Base-by-base conservation (phyloP, 257 asterid species). In the Sherardia arvensis region DNA sequence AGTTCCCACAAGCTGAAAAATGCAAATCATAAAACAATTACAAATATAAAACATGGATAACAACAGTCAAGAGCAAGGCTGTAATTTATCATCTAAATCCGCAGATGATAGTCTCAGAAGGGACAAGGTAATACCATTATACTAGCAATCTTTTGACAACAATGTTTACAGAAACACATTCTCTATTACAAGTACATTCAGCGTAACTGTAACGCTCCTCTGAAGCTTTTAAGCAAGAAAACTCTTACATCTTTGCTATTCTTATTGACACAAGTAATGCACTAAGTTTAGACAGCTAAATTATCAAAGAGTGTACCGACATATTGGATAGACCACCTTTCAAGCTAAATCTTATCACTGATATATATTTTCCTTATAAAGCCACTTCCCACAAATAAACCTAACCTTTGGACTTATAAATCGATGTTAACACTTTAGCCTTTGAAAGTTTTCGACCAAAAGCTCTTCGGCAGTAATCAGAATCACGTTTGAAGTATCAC, bases 1-100 rank as follows among this genome's bases (percentile, higher is more conserved):
- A 30, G 99, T 92, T 79, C 97, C 97, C 68, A 92, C 96, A 12
- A 92, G 87, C 99, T 92, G 90, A 77, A 82, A 69, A 59, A 73
- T 51, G 71, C 43, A 69, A 71, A 47, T 30, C 56, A 71, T 64
- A n/a, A 61, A 68, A 55, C 55, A 62, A 48, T 26, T 29, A 14
- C 20, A n/a, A n/a, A n/a, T 43, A 67, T 4, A 33, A 6, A 30
- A 43, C 6, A 64, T 48, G 61, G 60, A 66, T 32, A 48, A 18
- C 26, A 22, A 7, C 28, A 59, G 29, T 30, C 48, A 54, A 5
- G 14, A 70, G 64, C 15, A 17, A 26, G 32, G 20, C 20, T 27
- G 27, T 17, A 58, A 26, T 18, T 43, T 11, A 25, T 25, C 11
- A 14, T 58, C 6, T 8, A 14, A 66, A 34, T 36, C 11, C 5